These are phyloP conservation scores for Xylaria digitata DNA, from an alignment of 2,329 filamentous ascomycete genomes.

Conservation along the genomic window DNA sequence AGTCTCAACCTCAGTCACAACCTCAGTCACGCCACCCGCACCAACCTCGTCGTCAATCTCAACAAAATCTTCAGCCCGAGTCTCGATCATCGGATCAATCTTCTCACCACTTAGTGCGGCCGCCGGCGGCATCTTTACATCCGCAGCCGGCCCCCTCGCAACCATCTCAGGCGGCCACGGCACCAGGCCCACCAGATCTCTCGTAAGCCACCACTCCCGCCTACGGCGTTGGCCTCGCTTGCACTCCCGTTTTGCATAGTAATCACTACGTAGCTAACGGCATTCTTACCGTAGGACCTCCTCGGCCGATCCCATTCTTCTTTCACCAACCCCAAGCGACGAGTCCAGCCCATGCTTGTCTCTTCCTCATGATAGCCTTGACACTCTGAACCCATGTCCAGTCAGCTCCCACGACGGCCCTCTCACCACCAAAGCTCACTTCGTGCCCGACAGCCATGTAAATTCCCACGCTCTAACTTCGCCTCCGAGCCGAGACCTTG, in stretches of 20 bases:
- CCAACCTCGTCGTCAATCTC: constrained; percentile 17
- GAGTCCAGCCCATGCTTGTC: constrained; percentile 63
- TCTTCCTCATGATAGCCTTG: constrained; percentile 52
- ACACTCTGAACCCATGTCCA: constrained; percentile 44
- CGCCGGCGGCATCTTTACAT: constrained; percentile 9
- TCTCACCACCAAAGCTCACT: constrained; percentile 46
- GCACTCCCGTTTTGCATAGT: constrained; percentile 3
- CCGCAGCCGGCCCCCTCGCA: constrained; percentile 10
- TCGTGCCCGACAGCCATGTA: constrained; percentile 40
- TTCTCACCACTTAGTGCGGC: constrained; percentile 3
- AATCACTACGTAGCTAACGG: constrained; percentile 27
- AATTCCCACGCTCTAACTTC: constrained; percentile 27
- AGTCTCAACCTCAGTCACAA: constrained; percentile 23
- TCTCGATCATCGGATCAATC: constrained; percentile 7
- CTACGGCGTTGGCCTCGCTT: background rate
- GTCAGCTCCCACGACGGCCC: constrained; percentile 44
- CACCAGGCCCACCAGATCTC: constrained; percentile 35
- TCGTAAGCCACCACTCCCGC: constrained; percentile 41
- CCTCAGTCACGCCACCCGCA: constrained; percentile 15
- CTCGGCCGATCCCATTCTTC: constrained; percentile 57
- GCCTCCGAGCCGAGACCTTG: constrained; percentile 34
- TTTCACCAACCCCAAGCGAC: constrained; percentile 73
- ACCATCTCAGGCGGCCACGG: constrained; percentile 22
- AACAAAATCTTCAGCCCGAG: constrained; percentile 16
- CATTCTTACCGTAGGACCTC: constrained; percentile 32